A percentile compares a stretch with the other conserved stretches of the same genome.
Conservation (phyloP, 306 rosid genomes). For the Acacia melanoxylon region DNA sequence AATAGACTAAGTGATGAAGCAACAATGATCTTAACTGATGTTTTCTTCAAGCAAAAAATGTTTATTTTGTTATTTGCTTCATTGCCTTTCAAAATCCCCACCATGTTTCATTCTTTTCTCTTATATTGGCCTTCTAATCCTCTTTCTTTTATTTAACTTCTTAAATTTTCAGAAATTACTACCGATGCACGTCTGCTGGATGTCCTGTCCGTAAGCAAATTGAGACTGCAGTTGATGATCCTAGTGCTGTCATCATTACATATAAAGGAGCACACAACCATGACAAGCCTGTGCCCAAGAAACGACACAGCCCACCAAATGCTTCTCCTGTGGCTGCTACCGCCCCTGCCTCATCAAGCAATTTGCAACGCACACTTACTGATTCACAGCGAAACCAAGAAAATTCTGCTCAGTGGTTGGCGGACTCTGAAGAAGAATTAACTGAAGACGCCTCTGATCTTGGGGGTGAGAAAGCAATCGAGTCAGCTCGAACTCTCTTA, state of each 20-base stretch:
- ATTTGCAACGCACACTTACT: conserved; percentile 44
- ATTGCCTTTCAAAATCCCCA: not conserved
- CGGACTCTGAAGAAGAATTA: conserved; percentile 82
- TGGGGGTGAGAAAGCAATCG: conserved; percentile 97
- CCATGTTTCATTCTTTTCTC: not conserved
- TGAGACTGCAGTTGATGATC: conserved; percentile 72
- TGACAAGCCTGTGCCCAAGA: conserved; percentile 93
- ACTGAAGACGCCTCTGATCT: conserved; percentile 89
- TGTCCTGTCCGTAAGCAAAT: conserved; percentile 76
- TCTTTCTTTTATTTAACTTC: not conserved
- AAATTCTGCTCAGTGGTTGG: conserved; percentile 69
- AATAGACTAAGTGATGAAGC: conserved; percentile 6
- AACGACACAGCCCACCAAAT: conserved; percentile 83
- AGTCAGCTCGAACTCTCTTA: conserved; percentile 90
- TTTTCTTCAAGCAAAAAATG: not conserved
- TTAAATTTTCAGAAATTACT: conserved; percentile 58
- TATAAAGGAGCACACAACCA: conserved; percentile 95
- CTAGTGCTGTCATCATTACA: conserved; percentile 71
- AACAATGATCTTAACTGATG: not conserved
- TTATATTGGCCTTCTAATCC: not conserved
- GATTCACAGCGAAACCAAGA: conserved; percentile 42
- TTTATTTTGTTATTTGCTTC: not conserved
- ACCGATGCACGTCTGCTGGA: conserved; percentile 78
- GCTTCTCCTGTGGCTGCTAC: conserved; percentile 85
- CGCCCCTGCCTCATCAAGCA: conserved; percentile 74